These are phyloP conservation scores for Flaveria brownii DNA, from an alignment of 129 eudicot genomes.

Conservation along the genomic window DNA sequence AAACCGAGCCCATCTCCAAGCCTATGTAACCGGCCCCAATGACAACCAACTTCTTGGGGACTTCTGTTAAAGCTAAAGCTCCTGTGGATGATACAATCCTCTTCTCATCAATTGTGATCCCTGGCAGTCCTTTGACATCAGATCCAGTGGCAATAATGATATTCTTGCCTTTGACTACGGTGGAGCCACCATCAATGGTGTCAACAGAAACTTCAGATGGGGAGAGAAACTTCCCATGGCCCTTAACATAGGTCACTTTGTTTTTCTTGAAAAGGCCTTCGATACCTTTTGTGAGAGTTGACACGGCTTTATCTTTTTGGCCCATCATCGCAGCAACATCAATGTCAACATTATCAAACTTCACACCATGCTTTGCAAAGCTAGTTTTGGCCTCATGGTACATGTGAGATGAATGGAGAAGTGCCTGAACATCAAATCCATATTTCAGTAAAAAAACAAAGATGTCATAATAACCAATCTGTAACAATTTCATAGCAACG, in stretches of 20 bases:
- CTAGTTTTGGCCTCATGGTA: slow-evolving; percentile 18
- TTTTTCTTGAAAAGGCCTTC: slow-evolving; percentile 20
- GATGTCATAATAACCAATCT: not conserved
- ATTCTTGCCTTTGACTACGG: slow-evolving; percentile 15
- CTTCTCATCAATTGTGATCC: slow-evolving; percentile 13
- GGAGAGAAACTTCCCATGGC: slow-evolving; percentile 14
- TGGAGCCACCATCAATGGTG: slow-evolving; percentile 14
- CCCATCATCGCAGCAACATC: slow-evolving; percentile 14
- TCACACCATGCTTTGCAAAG: slow-evolving; percentile 18
- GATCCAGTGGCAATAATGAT: slow-evolving; percentile 16
- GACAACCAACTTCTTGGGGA: slow-evolving; percentile 10
- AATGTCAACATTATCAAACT: not conserved
- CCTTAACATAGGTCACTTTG: slow-evolving; percentile 18
- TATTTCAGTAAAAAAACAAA: not conserved
- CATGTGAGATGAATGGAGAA: slow-evolving; percentile 17
- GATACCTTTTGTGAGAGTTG: slow-evolving; percentile 19
- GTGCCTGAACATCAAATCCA: slow-evolving; percentile 7
- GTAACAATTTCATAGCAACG: not conserved
- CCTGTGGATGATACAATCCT: slow-evolving; percentile 18
- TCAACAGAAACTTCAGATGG: slow-evolving; percentile 11
- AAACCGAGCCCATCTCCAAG: slow-evolving; percentile 20
- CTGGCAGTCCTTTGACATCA: slow-evolving; percentile 16
- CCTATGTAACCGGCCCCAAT: slow-evolving; percentile 19
- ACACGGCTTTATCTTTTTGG: slow-evolving; percentile 17
- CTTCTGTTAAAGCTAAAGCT: slow-evolving; percentile 12